phyloP scores from a whole-genome alignment of 352 stramenopile genomes.

The Pythium sp. region DNA sequence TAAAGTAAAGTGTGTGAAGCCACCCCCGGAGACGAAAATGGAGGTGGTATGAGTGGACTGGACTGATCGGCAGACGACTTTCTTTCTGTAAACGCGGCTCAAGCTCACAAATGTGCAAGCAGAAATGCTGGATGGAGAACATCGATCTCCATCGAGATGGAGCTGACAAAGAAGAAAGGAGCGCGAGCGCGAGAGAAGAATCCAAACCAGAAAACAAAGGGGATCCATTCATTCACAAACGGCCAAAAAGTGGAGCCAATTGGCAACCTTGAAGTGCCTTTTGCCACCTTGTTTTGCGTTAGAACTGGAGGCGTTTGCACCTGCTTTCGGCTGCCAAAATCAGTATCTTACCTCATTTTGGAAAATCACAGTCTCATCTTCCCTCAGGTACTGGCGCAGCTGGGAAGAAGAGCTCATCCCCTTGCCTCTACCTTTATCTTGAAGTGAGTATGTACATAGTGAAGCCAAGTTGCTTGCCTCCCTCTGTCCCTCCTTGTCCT shows the following conservation, averaged over 20 bases:
- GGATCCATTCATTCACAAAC: not conserved
- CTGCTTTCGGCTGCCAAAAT: not conserved
- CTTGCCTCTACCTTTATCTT: constrained; percentile 5
- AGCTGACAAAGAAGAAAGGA: not conserved
- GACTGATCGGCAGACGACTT: not conserved
- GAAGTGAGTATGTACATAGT: constrained; percentile 10
- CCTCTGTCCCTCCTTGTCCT: not conserved
- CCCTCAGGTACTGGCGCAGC: constrained; percentile 6
- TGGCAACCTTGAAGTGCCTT: not conserved
- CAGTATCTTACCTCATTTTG: not conserved
- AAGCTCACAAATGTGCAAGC: not conserved
- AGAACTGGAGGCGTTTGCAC: not conserved
- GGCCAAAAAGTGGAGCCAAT: not conserved
- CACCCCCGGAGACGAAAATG: not conserved
- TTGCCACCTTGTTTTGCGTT: not conserved
- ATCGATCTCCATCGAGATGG: not conserved
- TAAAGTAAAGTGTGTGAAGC: not conserved
- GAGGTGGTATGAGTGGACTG: not conserved
- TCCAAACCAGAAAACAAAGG: not conserved
- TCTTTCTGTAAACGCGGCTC: not conserved
- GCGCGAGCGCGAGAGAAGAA: not conserved
- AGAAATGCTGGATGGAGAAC: not conserved
- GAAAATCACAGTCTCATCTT: constrained; percentile 4
- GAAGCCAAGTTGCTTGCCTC: constrained; percentile 3
- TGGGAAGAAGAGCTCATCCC: constrained; percentile 5